Percentiles rank a stretch among this genome's conserved stretches.
Evolutionary conservation across 2,329 filamentous ascomycete species (phyloP).

Genomic region (Aureobasidium musti): DNA sequence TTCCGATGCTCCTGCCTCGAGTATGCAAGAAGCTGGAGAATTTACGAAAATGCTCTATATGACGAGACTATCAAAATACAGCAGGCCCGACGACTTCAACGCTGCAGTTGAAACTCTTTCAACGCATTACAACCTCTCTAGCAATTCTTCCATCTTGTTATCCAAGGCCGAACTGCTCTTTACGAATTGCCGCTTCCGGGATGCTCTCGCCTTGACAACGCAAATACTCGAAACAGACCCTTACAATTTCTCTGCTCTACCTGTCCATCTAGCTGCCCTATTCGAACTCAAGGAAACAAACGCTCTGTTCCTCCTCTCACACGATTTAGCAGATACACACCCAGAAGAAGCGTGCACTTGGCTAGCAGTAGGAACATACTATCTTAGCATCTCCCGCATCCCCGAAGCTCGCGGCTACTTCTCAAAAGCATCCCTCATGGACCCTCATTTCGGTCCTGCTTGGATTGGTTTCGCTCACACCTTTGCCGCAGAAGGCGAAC

Average conservation of each 20-base stretch:
- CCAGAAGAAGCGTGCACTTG: constrained; percentile 90
- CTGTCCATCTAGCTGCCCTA: constrained; percentile 86
- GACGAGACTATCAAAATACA: constrained; percentile 92
- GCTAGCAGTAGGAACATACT: constrained; percentile 94
- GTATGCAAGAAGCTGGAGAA: constrained; percentile 82
- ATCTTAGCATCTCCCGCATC: constrained; percentile 83
- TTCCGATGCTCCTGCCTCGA: constrained; percentile 60
- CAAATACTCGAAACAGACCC: constrained; percentile 79
- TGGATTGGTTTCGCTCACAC: constrained; percentile 99
- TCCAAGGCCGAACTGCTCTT: constrained; percentile 89
- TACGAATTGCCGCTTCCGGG: constrained; percentile 89
- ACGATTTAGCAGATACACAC: constrained; percentile 88
- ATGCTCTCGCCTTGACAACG: constrained; percentile 81
- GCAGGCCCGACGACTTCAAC: constrained; percentile 78
- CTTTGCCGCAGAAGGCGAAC: constrained; percentile 94
- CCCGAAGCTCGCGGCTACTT: constrained; percentile 95
- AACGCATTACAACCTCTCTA: constrained; percentile 84
- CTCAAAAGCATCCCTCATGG: constrained; percentile 95
- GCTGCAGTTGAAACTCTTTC: constrained; percentile 86
- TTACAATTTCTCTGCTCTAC: constrained; percentile 86
- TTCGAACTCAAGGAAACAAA: constrained; percentile 87
- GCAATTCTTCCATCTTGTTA: constrained; percentile 87
- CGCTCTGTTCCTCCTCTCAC: constrained; percentile 84
- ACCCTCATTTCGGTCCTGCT: constrained; percentile 92
- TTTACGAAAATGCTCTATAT: constrained; percentile 97